Base-by-base conservation (phyloP, 768 basidiomycete genomes). In the Obba rivulosa region DNA sequence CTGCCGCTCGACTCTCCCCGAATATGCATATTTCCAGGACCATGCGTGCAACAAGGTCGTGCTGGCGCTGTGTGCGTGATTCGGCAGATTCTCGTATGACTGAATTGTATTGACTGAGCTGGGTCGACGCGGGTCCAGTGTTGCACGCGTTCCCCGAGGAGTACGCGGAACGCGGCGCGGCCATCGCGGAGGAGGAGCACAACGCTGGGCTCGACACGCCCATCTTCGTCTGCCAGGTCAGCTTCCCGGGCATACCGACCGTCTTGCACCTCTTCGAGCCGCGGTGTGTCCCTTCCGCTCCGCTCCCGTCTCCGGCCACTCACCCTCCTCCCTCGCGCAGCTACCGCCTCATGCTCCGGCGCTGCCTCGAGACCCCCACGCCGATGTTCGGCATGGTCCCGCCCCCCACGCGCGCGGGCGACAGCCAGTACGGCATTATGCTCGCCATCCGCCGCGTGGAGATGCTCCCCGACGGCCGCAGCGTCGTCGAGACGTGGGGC, bases 341-440 rank as follows among this genome's bases (percentile, higher is more conserved):
- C 58, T 94, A 97, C 64, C 85, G 95, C 7, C 76, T 98, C 43
- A 97, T 98, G 95, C 84, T 98, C 46, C 87, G 95, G 20, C 83
- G 95, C n/a, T 92, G 88, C 63, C 83, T 97, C 49, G 85, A 91
- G 58, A 80, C 77, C 14, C 72, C 79, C 4, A 70, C 70, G 37
- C 89, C 89, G n/a, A 73, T 75, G 20, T 96, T 98, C 66, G 95
- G 95, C 34, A 97, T 97, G 90, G 78, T 96, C 59, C 83, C 95
- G 70, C 83, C 88, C 13, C 73, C 78, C 3, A 66, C 72, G 18
- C 62, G 69, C 20, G 66, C 71, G 1, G 62, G 68, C 17, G 72
- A 76, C 31, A 65, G 72, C 56, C 83, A 91, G 50, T 99, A 87
- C 66, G 95, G 95, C 3, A 98, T 93, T 35, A 94, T 97, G 84